These are phyloP conservation scores for Daldinia decipiens DNA, from an alignment of 495 filamentous ascomycete species.

Conservation along the genomic window DNA sequence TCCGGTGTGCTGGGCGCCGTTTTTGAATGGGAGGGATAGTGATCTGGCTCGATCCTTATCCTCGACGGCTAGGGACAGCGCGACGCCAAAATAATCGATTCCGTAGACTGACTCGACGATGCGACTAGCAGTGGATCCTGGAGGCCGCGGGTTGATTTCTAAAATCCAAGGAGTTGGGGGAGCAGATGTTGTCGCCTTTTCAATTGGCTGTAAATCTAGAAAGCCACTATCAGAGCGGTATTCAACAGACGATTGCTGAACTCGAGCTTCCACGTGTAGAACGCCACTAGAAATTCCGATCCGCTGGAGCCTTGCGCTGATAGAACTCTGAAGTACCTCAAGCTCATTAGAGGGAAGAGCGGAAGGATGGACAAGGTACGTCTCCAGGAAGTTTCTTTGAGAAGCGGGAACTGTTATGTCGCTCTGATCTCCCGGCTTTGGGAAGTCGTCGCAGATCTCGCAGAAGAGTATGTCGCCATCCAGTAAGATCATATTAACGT, in stretches of 20 bases:
- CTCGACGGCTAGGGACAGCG: constrained; percentile 44
- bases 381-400: constrained; percentile 52
- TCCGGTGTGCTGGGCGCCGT: constrained; percentile 44
- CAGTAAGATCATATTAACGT: constrained; percentile 61
- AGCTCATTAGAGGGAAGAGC: constrained; percentile 52
- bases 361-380: constrained; percentile 53
- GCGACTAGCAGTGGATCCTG: constrained; percentile 45
- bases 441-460: constrained; percentile 64
- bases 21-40: constrained; percentile 45
- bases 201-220: constrained; percentile 23
- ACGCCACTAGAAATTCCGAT: constrained; percentile 42
- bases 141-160: constrained; percentile 55
- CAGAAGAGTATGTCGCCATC: constrained; percentile 62
- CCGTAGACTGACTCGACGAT: constrained; percentile 53
- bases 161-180: constrained; percentile 47
- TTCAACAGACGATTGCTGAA: constrained; percentile 38
- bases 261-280: constrained; percentile 47
- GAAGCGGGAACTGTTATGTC: constrained; percentile 34
- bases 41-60: constrained; percentile 46
- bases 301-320: constrained; percentile 46
- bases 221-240: constrained; percentile 33
- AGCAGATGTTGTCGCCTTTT: neutral
- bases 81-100: constrained; percentile 54
- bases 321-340: constrained; percentile 39
- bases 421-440: constrained; percentile 54